Evolutionary conservation across 2,329 filamentous ascomycete genomes (phyloP), one percentile per base, ranked within the genome.

Genomic region (Zymoseptoria tritici): DNA sequence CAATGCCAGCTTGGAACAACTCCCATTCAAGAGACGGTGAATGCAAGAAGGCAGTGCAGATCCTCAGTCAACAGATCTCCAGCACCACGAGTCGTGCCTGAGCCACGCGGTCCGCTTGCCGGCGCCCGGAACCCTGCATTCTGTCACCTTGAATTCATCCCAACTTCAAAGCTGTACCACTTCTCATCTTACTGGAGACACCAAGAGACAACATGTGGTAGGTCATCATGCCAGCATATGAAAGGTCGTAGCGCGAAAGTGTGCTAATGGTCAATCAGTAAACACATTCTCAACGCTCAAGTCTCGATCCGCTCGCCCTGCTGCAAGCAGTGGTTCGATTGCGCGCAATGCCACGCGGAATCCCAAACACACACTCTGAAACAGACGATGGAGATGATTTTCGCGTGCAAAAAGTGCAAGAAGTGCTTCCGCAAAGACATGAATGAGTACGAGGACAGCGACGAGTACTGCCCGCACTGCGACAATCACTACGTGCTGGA

Each of bases 321-420:
- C 82, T 99, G 94, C 80, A 84, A 85, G 62, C 97, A 96, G 81
- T 99, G 95, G 95, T 99, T 97, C 79, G 94, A 99, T 80, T 99
- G 94, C 77, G 89, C 90, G 65, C 89, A 97, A 74, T 99, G 94
- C 79, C 94, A 99, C 78, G 78, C 79, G 57, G 94, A 99, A 74
- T 80, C 85, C 62, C 88, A 95, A 75, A 59, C 61, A 7, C 94
- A 97, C 75, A 77, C 83, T 46, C 85, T 99, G 21, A 77, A 84
- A 57, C 89, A 96, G 77, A 82, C 81, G 65, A 67, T 70, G 62
- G 94, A 99, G 72, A 96, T 99, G 91, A 84, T 81, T 46, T 97
- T 99, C 72, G 91, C 90, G 56, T 99, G 94, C 84, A 99, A 99
- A 71, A 99, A 99, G 80, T 99, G 94, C 85, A 92, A 89, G 68